Conservation (phyloP, 176 grass and related monocot species). For the Lolium rigidum region DNA sequence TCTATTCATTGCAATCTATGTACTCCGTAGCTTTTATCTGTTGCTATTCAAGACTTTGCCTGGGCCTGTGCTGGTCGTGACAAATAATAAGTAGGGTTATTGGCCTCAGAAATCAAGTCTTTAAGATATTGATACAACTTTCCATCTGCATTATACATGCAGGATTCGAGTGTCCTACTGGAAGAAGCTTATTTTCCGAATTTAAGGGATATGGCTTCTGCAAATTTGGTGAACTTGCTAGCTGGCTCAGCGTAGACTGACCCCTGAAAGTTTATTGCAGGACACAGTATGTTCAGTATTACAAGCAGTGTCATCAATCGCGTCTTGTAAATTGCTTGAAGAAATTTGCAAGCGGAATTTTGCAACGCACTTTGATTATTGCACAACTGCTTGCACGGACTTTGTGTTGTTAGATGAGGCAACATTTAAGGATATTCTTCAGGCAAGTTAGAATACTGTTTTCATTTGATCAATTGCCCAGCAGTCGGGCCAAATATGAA, state of each 20-base stretch:
- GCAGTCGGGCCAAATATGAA: constrained; percentile 13
- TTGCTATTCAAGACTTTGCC: constrained; percentile 41
- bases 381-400: constrained; percentile 80
- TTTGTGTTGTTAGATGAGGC: constrained; percentile 92
- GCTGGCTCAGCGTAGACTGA: constrained; percentile 64
- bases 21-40: constrained; percentile 43
- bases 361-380: constrained; percentile 95
- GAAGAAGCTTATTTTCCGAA: constrained; percentile 69
- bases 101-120: constrained; percentile 53
- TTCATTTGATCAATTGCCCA: constrained; percentile 35
- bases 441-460: constrained; percentile 59
- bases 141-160: constrained; percentile 64
- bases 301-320: constrained; percentile 72
- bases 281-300: constrained; percentile 91
- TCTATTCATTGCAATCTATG: constrained; percentile 7
- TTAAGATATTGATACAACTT: constrained; percentile 69
- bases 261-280: constrained; percentile 86
- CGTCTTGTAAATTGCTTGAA: constrained; percentile 91
- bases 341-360: constrained; percentile 91
- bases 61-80: constrained; percentile 39
- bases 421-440: constrained; percentile 86
- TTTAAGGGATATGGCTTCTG: constrained; percentile 65
- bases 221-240: constrained; percentile 80
- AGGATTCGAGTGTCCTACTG: constrained; percentile 52
- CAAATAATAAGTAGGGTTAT: constrained; percentile 46